Evolutionary conservation across 2,329 filamentous ascomycete species (phyloP), one percentile per base, ranked within the genome.

Genomic region (Epichloe festucae): DNA sequence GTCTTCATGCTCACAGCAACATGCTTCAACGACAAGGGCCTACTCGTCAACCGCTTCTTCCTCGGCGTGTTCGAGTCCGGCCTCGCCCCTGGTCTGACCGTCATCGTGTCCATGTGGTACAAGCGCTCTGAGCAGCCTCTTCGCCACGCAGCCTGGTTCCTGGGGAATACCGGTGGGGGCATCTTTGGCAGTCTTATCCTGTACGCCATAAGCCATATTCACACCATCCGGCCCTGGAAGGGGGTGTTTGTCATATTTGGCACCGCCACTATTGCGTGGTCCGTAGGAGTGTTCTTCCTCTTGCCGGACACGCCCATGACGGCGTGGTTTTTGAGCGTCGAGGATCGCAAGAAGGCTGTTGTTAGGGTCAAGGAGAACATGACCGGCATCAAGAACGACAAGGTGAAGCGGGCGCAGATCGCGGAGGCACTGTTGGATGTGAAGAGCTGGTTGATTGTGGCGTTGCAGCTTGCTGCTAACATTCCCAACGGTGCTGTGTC

Each of bases 1-100:
- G 62, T 74, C n/a, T 59, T 75, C 42, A 70, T 73, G 62, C 62
- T 68, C 15, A 72, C 71, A 1, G 71, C 73, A 0, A 64, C 64
- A 1, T 67, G 62, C 35, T 57, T 58, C 23, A 68, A 67, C 46
- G 45, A 54, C 5, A 54, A 50, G 0, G 59, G 62, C 11, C 55
- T 68, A 4, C 54, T 67, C 12, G 60, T 61, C 1, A 57, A 61
- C 35, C 61, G 66, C 3, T 66, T 66, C 55, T 64, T 67, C 49
- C 57, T 68, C 0, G 65, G 66, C 1, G 57, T 63, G 3, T 48
- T 55, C n/a, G 66, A 68, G 48, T 58, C 65, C 0, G 58, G 59
- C 8, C 58, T 67, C 19, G 60, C 60, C 0, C 63, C 64, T 0
- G 64, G 63, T 4, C 56, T 67, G 2, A 55, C 59, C 5, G 55